Evolutionary conservation across 2,329 filamentous ascomycete genomes (phyloP).

Genomic region (Trichophyton benhamiae): DNA sequence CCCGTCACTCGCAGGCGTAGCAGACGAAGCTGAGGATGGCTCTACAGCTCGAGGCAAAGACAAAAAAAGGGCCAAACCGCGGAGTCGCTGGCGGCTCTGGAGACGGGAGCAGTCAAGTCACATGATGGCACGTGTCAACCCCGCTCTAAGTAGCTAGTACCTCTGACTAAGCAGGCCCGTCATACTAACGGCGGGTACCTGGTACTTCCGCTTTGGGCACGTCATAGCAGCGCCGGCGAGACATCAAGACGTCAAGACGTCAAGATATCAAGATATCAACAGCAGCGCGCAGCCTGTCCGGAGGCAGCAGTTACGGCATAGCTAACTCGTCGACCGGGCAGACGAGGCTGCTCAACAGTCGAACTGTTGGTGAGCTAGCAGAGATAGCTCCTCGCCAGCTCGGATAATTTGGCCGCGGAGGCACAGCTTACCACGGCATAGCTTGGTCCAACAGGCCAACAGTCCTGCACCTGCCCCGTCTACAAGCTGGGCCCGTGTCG

Average conservation of each 20-base stretch:
- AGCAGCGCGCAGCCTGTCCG: background rate
- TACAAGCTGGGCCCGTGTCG: background rate
- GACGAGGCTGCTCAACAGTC: background rate
- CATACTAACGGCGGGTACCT: background rate
- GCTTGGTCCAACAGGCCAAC: background rate
- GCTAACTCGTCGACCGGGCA: background rate
- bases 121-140: constrained; percentile 4
- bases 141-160: background rate
- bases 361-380: background rate
- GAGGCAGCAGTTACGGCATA: background rate
- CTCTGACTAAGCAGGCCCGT: background rate
- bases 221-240: background rate
- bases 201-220: background rate
- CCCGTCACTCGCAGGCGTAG: constrained; percentile 3
- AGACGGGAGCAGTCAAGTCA: background rate
- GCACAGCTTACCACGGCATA: background rate
- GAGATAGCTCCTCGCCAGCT: constrained; percentile 1
- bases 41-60: background rate
- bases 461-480: background rate
- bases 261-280: background rate
- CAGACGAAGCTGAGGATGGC: constrained; percentile 15
- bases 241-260: background rate
- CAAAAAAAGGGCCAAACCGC: background rate
- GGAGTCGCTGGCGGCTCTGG: too few relatives aligned
- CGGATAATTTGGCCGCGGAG: background rate